These are phyloP conservation scores for Lactarius evosmus DNA, from an alignment of 768 basidiomycete species.

Conservation along the genomic window DNA sequence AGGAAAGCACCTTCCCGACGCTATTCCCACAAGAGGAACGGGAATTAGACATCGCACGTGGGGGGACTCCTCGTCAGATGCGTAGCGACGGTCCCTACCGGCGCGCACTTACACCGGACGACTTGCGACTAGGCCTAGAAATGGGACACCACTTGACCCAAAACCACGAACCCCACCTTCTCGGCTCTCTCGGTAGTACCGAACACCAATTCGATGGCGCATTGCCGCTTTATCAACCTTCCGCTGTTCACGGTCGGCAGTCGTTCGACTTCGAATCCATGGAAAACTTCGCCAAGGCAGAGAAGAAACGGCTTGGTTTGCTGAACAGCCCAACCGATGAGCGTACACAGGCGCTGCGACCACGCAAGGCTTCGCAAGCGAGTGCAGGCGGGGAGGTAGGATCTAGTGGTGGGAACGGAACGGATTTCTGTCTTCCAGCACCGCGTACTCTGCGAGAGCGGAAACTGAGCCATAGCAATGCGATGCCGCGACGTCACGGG, in stretches of 20 bases:
- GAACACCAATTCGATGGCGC: slow-evolving; percentile 37
- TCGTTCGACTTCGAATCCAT: slow-evolving; percentile 71
- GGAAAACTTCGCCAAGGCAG: slow-evolving; percentile 72
- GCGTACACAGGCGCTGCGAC: slow-evolving; percentile 28
- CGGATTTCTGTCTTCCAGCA: slow-evolving; percentile 33
- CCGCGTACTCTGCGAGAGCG: slow-evolving; percentile 73
- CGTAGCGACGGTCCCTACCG: not conserved
- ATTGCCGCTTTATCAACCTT: slow-evolving; percentile 69
- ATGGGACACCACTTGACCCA: slow-evolving; percentile 19
- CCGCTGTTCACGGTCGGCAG: slow-evolving; percentile 41
- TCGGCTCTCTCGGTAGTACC: slow-evolving; percentile 35
- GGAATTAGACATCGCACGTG: slow-evolving; percentile 41
- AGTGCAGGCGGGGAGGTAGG: slow-evolving; percentile 26
- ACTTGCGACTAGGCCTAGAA: slow-evolving; percentile 7
- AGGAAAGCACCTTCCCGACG: slow-evolving; percentile 38
- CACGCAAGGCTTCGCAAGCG: slow-evolving; percentile 27
- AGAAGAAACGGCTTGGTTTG: slow-evolving; percentile 64
- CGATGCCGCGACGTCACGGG: slow-evolving; percentile 57
- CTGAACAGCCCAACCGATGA: slow-evolving; percentile 37
- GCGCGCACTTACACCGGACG: not conserved
- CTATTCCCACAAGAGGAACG: slow-evolving; percentile 52
- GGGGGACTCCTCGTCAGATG: slow-evolving; percentile 29
- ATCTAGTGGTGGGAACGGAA: slow-evolving; percentile 27
- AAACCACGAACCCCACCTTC: slow-evolving; percentile 48
- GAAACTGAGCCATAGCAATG: slow-evolving; percentile 81